Evolutionary conservation across 768 basidiomycete genomes (phyloP), one percentile per base, ranked within the genome.

Genomic region (Tricholoma bakamatsutake): DNA sequence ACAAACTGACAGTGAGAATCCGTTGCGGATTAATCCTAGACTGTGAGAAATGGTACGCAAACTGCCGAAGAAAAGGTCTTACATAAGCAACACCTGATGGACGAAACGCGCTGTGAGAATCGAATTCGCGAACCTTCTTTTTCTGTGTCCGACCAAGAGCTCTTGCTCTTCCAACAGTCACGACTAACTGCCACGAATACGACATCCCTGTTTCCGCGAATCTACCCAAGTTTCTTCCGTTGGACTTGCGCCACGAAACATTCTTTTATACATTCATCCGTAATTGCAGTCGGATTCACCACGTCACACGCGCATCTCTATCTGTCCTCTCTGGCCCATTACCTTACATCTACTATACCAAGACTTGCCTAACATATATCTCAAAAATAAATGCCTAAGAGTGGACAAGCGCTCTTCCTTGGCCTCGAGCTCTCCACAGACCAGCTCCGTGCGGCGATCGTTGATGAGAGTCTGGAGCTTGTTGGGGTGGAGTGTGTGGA

Each of bases 401-500:
- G 72, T 17, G 74, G 73, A 56, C 74, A 75, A 47, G 70, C 74
- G 53, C 79, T 89, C 62, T 93, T 92, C 72, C 83, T 94, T 40
- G 92, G 91, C 56, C 80, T 94, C 67, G 46, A 93, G 74, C 80
- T 93, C 53, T 85, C 88, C 3, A 85, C 85, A 34, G 91, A 93
- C 76, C 87, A 91, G 71, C 73, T 93, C 43, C 82, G 89, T 49
- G 91, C 89, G 43, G 85, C 88, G 50, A 80, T 94, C 61, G 83
- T 94, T 57, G 91, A 93, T 65, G 88, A 90, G 66, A 82, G 80
- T 57, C 77, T 93, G 53, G 90, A 91, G 66, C 78, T 92, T 50
- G 82, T 92, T 21, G 90, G 87, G 15, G 87, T 90, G 31, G 90
- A 93, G 67, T 79, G 79, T 55, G 83, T 93, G 48, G 89, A 92